Conservation (phyloP, 768 basidiomycete species). For the Russula earlei region DNA sequence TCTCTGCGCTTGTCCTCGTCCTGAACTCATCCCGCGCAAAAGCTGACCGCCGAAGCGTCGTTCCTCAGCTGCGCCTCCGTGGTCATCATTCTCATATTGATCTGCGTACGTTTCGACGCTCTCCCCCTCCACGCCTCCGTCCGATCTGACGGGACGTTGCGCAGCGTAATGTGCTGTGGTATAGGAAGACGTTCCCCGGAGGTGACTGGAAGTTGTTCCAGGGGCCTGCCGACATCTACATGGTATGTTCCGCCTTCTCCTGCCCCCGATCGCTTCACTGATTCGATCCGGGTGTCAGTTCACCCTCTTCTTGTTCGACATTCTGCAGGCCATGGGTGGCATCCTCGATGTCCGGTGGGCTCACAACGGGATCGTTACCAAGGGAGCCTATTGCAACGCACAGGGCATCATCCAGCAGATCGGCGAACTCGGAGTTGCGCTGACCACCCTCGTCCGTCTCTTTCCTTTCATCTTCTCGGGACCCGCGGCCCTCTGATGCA, state of each 20-base stretch:
- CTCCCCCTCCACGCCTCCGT: neutral
- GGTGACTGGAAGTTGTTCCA: conserved; percentile 23
- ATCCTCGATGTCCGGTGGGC: conserved; percentile 31
- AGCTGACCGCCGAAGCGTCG: conserved; percentile 30
- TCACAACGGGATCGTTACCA: conserved; percentile 25
- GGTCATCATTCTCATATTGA: neutral
- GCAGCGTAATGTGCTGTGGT: conserved; percentile 10
- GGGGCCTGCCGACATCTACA: conserved; percentile 33
- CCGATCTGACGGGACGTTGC: neutral
- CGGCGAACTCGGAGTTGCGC: conserved; percentile 34
- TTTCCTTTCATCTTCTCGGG: no score
- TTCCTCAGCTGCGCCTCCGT: neutral
- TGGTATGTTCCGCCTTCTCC: conserved; percentile 23
- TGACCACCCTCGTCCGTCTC: conserved; percentile 32
- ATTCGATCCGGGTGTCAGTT: conserved; percentile 22
- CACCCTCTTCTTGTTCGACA: conserved; percentile 25
- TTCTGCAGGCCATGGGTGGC: conserved; percentile 32
- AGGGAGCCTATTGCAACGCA: conserved; percentile 29
- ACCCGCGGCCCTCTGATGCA: neutral
- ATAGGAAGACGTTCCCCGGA: neutral
- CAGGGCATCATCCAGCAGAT: conserved; percentile 34
- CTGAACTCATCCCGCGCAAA: conserved; percentile 10
- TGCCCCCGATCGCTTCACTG: neutral
- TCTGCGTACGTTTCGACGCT: conserved; percentile 3
- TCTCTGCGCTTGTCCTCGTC: neutral